Base-by-base conservation (phyloP, 169 alveolate genomes). In the Plasmodium ovale region DNA sequence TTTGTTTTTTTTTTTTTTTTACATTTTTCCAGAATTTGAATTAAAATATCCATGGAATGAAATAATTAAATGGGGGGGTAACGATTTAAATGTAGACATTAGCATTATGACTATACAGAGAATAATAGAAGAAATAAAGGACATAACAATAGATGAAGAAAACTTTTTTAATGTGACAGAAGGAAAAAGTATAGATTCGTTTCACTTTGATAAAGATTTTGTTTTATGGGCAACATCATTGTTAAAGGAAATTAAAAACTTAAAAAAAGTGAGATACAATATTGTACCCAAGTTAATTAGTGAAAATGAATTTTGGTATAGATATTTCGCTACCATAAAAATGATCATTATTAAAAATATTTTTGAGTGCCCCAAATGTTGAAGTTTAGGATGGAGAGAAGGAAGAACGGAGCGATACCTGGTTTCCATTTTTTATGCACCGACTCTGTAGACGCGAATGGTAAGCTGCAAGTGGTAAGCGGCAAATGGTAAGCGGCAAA, bases 111-210 rank as follows among this genome's bases (percentile, higher is more conserved):
- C 14, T 0, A 62, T 74, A 33, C 10, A 74, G 37, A 74, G 60
- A 14, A 62, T 67, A 60, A 74, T 74, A n/a, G 88, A 74, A 74
- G 73, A 74, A 60, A 74, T 74, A 59, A 74, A 74, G 44, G 88
- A 74, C 37, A 74, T 74, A 60, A 74, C 88, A 23, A 25, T 47
- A 60, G 73, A 59, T 74, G 88, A 60, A 47, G 88, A 74, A 67
- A 59, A 59, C 0, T 74, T 39, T 60, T 74, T 74, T 74, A 58
- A 74, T 25, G 44, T 59, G 42, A 74, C 88, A 12, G 69, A 74
- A 19, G 88, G 70, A 39, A 9, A 49, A 10, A 16, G 31, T 31
- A 37, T 74, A 25, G 74, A 62, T 19, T 21, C 67, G 3, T 74
- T 74, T 60, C 37, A 60, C n/a, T 74, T 74, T 23, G 88, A 74